phyloP scores from a whole-genome alignment of 805 yeast species.

The Komagataella mondaviorum region DNA sequence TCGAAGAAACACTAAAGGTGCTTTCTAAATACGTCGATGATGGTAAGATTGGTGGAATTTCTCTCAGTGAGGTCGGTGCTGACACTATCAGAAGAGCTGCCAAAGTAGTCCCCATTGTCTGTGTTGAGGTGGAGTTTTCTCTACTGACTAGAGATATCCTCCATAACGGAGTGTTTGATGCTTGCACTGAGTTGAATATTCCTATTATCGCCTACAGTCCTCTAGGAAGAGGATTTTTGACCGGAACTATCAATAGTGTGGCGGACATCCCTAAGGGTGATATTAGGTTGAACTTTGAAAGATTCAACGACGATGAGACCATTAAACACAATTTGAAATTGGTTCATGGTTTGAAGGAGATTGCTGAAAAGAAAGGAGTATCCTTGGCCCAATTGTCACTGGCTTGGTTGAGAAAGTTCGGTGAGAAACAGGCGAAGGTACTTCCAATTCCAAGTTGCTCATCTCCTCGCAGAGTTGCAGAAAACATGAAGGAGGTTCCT shows the following conservation, averaged over 20 bases:
- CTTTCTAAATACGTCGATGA: slow-evolving; percentile 44
- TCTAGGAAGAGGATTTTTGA: slow-evolving; percentile 63
- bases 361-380: slow-evolving; percentile 30
- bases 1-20: slow-evolving; percentile 44
- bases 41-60: slow-evolving; percentile 57
- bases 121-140: slow-evolving; percentile 73
- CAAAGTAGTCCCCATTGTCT: slow-evolving; percentile 40
- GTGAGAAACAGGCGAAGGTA: slow-evolving; percentile 22
- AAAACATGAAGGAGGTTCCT: slow-evolving; percentile 35
- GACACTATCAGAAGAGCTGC: slow-evolving; percentile 47
- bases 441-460: slow-evolving; percentile 72
- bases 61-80: slow-evolving; percentile 62
- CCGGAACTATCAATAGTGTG: slow-evolving; percentile 39
- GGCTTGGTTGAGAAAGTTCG: slow-evolving; percentile 44
- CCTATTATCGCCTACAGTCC: slow-evolving; percentile 79
- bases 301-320: slow-evolving; percentile 42
- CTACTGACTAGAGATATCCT: slow-evolving; percentile 51
- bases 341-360: slow-evolving; percentile 32
- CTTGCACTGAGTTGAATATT: slow-evolving; percentile 41
- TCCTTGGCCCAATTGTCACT: slow-evolving; percentile 59
- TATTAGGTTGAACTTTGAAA: slow-evolving; percentile 33
- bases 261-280: slow-evolving; percentile 44
- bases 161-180: slow-evolving; percentile 47
- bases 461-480: slow-evolving; percentile 42
- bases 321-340: slow-evolving; percentile 36